phyloP scores from a whole-genome alignment of 192 early-diverging fungal species.

The Podila minutissima region DNA sequence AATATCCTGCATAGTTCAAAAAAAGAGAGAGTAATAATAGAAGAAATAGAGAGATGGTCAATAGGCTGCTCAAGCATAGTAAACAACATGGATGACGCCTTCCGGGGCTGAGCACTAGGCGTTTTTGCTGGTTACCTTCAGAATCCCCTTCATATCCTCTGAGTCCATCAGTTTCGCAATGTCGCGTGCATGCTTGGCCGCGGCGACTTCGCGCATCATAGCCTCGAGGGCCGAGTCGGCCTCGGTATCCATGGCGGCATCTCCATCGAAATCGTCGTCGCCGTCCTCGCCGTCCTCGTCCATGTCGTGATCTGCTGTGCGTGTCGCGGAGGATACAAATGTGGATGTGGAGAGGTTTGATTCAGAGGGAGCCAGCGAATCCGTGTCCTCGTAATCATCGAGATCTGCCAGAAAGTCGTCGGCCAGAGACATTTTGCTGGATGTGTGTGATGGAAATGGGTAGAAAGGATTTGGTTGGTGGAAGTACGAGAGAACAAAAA shows the following conservation, averaged over 20 bases:
- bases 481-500: background rate
- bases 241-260: conserved; percentile 50
- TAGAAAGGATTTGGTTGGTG: background rate
- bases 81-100: no score
- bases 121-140: conserved; percentile 48
- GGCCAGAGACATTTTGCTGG: conserved; percentile 72
- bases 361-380: conserved; percentile 32
- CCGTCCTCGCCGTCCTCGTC: conserved; percentile 62
- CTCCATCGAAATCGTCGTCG: conserved; percentile 57
- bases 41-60: background rate
- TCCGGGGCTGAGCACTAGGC: no score
- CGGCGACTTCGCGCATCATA: conserved; percentile 50
- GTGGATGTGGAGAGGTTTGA: conserved; percentile 2
- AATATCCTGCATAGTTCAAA: conserved; percentile 57
- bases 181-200: conserved; percentile 65
- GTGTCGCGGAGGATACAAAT: background rate
- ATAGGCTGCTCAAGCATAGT: no score
- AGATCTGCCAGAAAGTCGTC: conserved; percentile 92
- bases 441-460: background rate
- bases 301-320: conserved; percentile 36
- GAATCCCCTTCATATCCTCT: conserved; percentile 64
- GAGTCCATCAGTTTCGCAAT: conserved; percentile 74
- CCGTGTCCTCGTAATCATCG: conserved; percentile 68
- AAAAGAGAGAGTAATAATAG: background rate
- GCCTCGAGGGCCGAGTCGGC: conserved; percentile 28